Percentiles rank a stretch among this genome's conserved stretches.
Conservation (phyloP, 768 basidiomycete species). For the Termitomyces sp. region DNA sequence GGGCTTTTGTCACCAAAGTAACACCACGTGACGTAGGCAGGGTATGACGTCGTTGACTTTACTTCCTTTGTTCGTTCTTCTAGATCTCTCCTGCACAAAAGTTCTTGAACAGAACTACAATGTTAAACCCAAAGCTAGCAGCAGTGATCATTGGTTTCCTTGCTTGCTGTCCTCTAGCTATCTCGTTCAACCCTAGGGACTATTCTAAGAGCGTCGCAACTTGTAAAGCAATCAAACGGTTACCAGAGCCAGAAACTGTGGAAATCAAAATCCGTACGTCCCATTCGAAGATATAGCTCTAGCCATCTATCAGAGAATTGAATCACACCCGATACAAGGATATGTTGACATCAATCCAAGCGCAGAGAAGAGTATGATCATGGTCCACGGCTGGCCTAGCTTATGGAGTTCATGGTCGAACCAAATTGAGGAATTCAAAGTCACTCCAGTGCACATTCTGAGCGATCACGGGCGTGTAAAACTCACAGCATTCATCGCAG, state of each 20-base stretch:
- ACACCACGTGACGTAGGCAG: not conserved
- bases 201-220: conserved; percentile 26
- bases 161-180: not conserved
- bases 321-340: conserved; percentile 25
- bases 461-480: not conserved
- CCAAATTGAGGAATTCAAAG: conserved; percentile 66
- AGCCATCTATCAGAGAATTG: not conserved
- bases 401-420: conserved; percentile 72
- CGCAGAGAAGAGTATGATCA: conserved; percentile 45
- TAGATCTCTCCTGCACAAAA: not conserved
- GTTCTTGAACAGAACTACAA: not conserved
- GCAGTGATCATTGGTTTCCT: not conserved
- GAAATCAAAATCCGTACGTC: conserved; percentile 42
- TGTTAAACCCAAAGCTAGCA: not conserved
- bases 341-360: conserved; percentile 60
- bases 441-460: conserved; percentile 9
- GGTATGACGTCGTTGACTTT: not conserved
- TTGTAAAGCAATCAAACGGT: conserved; percentile 39
- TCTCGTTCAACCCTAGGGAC: conserved; percentile 30
- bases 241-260: conserved; percentile 21
- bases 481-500: conserved; percentile 20
- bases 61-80: no score
- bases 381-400: conserved; percentile 80
- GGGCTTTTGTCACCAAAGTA: no score
- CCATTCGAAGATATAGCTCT: not conserved